Evolutionary conservation across 1,284 basidiomycete species (phyloP).

Genomic region (Ustilago sp.): DNA sequence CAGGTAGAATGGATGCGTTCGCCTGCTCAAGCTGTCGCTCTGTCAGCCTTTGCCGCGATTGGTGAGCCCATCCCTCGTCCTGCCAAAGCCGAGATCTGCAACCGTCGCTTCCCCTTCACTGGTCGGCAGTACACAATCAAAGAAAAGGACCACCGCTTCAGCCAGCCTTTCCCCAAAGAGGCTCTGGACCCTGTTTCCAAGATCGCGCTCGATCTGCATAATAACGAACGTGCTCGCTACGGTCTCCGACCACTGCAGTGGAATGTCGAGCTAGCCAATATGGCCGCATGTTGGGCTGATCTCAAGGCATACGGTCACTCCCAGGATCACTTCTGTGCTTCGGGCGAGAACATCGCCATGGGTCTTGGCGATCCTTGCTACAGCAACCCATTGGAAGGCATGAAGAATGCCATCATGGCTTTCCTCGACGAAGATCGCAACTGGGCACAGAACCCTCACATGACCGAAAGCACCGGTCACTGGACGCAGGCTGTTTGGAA

Average conservation of each 20-base stretch:
- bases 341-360: slow-evolving; percentile 51
- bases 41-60: slow-evolving; percentile 3
- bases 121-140: slow-evolving; percentile 15
- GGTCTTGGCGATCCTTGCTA: slow-evolving; percentile 47
- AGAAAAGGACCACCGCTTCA: slow-evolving; percentile 29
- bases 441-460: slow-evolving; percentile 23
- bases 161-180: slow-evolving; percentile 13
- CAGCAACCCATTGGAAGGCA: slow-evolving; percentile 31
- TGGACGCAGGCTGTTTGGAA: slow-evolving; percentile 46
- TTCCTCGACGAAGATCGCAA: slow-evolving; percentile 53
- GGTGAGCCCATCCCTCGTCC: slow-evolving; percentile 33
- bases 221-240: slow-evolving; percentile 37
- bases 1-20: slow-evolving; percentile 34
- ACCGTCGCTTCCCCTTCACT: slow-evolving; percentile 36
- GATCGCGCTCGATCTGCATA: slow-evolving; percentile 44
- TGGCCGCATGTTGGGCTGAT: slow-evolving; percentile 54
- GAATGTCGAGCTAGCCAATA: slow-evolving; percentile 52
- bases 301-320: slow-evolving; percentile 54
- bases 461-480: slow-evolving; percentile 29
- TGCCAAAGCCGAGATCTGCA: slow-evolving; percentile 35
- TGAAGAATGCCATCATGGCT: slow-evolving; percentile 40
- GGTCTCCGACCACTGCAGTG: slow-evolving; percentile 28
- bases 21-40: neutral
- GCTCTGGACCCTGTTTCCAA: slow-evolving; percentile 29
- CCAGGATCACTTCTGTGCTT: slow-evolving; percentile 41